Percentiles rank a stretch among this genome's conserved stretches.
Evolutionary conservation across 2,329 filamentous ascomycete genomes (phyloP).

Genomic region (Seiridium cupressi): DNA sequence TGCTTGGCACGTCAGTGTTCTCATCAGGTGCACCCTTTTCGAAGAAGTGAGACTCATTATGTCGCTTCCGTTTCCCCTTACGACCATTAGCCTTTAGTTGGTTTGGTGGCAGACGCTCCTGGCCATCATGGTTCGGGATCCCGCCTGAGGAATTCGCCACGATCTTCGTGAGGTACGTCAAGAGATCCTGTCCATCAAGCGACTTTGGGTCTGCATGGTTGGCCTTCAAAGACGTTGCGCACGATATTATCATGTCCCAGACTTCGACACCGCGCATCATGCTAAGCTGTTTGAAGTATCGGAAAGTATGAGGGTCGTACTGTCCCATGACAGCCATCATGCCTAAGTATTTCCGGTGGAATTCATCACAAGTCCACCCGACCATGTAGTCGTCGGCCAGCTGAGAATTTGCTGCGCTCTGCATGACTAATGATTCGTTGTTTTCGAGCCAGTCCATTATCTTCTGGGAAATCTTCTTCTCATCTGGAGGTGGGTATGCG

Average conservation of each 20-base stretch:
- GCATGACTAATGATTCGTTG: constrained; percentile 8
- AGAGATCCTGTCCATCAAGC: constrained; percentile 23
- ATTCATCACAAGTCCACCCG: constrained; percentile 27
- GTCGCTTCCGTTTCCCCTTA: not conserved
- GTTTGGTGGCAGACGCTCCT: not conserved
- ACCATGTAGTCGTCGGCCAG: constrained; percentile 26
- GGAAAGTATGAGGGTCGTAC: constrained; percentile 22
- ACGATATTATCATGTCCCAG: constrained; percentile 30
- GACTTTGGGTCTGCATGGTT: constrained; percentile 15
- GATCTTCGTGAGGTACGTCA: constrained; percentile 19
- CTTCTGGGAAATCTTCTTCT: constrained; percentile 4
- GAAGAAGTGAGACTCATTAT: constrained; percentile 9
- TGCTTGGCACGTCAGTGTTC: not conserved
- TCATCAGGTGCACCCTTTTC: not conserved
- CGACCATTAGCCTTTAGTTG: not conserved
- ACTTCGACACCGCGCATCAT: constrained; percentile 30
- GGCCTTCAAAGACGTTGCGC: constrained; percentile 25
- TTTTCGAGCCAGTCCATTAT: constrained; percentile 12
- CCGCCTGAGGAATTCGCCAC: not conserved
- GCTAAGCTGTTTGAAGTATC: constrained; percentile 22
- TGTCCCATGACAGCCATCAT: constrained; percentile 21
- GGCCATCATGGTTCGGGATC: not conserved
- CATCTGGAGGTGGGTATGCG: not conserved
- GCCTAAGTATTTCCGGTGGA: constrained; percentile 23
- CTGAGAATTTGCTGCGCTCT: not conserved